phyloP scores from a whole-genome alignment of 768 basidiomycete genomes.

The Amanita polypyramis region DNA sequence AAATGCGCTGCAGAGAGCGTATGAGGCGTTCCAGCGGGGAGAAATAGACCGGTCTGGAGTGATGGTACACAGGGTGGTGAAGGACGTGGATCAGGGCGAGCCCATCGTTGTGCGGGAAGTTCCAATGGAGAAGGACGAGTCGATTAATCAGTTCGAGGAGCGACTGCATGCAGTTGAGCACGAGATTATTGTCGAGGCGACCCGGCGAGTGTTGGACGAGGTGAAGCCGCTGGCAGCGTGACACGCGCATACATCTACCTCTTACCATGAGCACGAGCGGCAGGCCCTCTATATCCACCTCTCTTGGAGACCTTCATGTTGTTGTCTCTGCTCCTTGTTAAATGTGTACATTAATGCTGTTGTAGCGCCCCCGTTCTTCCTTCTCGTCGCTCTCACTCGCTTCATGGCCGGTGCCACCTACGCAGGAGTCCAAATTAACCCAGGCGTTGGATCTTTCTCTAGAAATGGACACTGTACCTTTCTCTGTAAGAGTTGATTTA shows the following conservation, averaged over 20 bases:
- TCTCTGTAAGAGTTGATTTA: neutral
- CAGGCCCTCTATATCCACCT: neutral
- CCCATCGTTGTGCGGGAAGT: conserved; percentile 79
- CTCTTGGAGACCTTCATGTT: neutral
- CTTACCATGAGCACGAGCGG: neutral
- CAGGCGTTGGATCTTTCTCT: neutral
- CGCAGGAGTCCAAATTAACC: neutral
- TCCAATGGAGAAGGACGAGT: conserved; percentile 60
- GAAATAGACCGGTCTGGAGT: conserved; percentile 72
- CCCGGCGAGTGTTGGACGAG: conserved; percentile 57
- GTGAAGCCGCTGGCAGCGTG: conserved; percentile 21
- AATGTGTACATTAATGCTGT: neutral
- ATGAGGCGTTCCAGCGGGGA: conserved; percentile 77
- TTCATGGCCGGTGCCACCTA: conserved; percentile 2
- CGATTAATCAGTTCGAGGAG: conserved; percentile 59
- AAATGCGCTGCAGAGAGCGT: conserved; percentile 84
- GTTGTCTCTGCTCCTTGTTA: neutral
- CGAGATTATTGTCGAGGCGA: conserved; percentile 82
- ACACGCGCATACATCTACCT: conserved; percentile 3
- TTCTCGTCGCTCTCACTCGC: neutral
- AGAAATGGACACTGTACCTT: conserved; percentile 4
- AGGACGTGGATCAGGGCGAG: conserved; percentile 87
- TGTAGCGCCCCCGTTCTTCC: conserved; percentile 1
- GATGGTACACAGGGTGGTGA: conserved; percentile 92
- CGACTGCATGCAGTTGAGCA: conserved; percentile 81